These are phyloP conservation scores for Phytophthora tubulina DNA, from an alignment of 352 stramenopile genomes.

Conservation along the genomic window DNA sequence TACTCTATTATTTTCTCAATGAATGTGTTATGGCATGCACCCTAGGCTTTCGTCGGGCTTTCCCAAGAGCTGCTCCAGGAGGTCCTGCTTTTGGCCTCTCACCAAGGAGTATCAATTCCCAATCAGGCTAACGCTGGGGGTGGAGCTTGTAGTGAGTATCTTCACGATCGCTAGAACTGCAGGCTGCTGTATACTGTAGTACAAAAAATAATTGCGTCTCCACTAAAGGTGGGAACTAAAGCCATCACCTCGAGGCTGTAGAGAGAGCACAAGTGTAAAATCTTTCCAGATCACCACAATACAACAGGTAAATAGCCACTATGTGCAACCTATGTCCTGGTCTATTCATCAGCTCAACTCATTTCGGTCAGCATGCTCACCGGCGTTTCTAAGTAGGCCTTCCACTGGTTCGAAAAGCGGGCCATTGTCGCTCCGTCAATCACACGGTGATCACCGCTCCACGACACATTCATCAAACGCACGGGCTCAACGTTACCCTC, in stretches of 20 bases:
- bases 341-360: constrained; percentile 59
- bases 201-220: too few species aligned
- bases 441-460: constrained; percentile 98
- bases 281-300: neutral
- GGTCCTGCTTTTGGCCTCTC: constrained; percentile 68
- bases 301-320: too few species aligned
- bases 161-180: constrained; percentile 25
- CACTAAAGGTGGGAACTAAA: neutral
- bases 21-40: neutral
- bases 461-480: constrained; percentile 97
- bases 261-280: neutral
- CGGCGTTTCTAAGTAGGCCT: constrained; percentile 96
- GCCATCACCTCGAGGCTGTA: neutral
- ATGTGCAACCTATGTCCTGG: neutral
- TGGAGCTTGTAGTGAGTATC: constrained; percentile 30
- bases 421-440: constrained; percentile 99
- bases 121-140: constrained; percentile 51
- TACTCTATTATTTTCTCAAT: neutral
- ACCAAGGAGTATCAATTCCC: constrained; percentile 72
- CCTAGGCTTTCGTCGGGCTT: constrained; percentile 68
- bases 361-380: constrained; percentile 92
- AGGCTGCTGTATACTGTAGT: neutral
- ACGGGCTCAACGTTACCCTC: constrained; percentile 87
- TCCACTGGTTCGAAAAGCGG: constrained; percentile 97
- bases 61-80: constrained; percentile 78